Evolutionary conservation across 805 yeast species (phyloP).

Genomic region (Nematodospora valgi): DNA sequence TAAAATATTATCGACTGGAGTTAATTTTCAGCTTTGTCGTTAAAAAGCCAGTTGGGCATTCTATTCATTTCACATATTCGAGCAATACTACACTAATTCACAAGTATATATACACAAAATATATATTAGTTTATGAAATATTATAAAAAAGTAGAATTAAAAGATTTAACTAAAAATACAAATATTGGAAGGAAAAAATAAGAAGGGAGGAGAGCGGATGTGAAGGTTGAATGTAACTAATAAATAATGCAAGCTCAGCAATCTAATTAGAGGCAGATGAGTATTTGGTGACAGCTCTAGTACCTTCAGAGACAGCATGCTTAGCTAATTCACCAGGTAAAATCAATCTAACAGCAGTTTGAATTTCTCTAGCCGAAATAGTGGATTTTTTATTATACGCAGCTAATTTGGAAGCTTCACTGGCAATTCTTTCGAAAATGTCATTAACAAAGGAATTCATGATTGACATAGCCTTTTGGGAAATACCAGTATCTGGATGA

Average conservation of each 20-base stretch:
- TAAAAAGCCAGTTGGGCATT: no score
- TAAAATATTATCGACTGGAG: no score
- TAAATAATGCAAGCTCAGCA: no score
- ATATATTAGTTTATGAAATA: no score
- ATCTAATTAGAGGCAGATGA: conserved; percentile 56
- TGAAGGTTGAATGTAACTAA: no score
- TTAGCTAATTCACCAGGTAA: conserved; percentile 98
- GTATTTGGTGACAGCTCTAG: conserved; percentile 96
- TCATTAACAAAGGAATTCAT: conserved; percentile 98
- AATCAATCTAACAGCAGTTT: conserved; percentile 96
- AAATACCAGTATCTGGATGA: conserved; percentile 99
- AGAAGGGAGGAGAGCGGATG: neutral
- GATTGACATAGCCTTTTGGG: conserved; percentile 97
- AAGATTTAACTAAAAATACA: neutral
- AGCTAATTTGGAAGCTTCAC: conserved; percentile 97
- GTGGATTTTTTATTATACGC: conserved; percentile 98
- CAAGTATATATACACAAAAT: neutral
- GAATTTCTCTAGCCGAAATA: conserved; percentile 96
- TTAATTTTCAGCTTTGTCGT: no score
- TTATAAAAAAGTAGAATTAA: neutral
- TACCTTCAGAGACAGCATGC: conserved; percentile 98
- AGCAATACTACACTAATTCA: no score
- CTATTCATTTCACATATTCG: no score
- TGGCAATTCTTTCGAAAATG: conserved; percentile 95
- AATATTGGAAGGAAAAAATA: neutral